Percentiles rank a stretch among this genome's conserved stretches.
Evolutionary conservation across 305 asterid species (phyloP).

Genomic region (Solanum chacoense): DNA sequence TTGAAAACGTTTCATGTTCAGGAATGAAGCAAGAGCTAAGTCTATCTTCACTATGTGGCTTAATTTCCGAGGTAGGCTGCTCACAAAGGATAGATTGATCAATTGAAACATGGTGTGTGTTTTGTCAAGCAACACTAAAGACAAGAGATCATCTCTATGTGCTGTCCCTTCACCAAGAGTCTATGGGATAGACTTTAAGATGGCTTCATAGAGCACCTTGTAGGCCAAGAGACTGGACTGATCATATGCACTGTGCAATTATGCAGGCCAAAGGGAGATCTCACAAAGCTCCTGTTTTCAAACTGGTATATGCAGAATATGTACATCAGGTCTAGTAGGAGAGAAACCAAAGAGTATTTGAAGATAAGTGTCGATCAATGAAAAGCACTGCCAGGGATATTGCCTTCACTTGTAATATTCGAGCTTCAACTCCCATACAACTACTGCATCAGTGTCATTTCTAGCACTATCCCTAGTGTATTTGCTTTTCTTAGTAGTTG

Average conservation of each 20-base stretch:
- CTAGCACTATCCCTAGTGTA: background rate
- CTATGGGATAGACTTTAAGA: background rate
- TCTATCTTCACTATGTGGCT: background rate
- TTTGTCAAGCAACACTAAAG: background rate
- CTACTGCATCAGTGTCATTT: background rate
- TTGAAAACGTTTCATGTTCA: background rate
- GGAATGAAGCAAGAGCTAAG: background rate
- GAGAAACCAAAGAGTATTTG: background rate
- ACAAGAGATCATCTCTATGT: background rate
- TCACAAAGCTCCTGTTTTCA: background rate
- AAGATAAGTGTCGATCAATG: background rate
- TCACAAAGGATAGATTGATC: background rate
- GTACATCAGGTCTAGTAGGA: background rate
- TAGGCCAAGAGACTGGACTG: background rate
- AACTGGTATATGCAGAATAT: background rate
- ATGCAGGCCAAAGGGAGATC: background rate
- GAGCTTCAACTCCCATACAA: background rate
- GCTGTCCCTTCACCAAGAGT: background rate
- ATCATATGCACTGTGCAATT: background rate
- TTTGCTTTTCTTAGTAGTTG: background rate
- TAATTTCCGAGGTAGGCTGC: background rate
- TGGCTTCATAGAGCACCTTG: background rate
- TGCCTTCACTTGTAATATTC: background rate
- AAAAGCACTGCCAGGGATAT: background rate
- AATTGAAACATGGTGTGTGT: background rate